These are phyloP conservation scores for Fusarium sp. DNA, from an alignment of 2,329 filamentous ascomycete species.

Conservation along the genomic window DNA sequence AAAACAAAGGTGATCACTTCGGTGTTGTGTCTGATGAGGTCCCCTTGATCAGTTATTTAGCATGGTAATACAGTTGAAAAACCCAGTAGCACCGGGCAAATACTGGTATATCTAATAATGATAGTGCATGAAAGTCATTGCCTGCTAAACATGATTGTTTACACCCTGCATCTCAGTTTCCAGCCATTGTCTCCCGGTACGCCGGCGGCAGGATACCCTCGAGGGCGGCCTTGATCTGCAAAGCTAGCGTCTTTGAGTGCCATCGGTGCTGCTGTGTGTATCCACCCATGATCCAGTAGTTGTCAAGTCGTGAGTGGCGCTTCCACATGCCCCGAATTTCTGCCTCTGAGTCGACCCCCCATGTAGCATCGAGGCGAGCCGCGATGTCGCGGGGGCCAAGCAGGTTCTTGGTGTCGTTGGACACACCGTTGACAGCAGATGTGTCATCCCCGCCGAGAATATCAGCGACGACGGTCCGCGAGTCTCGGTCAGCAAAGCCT, in stretches of 20 bases:
- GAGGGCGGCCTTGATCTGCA: constrained; percentile 38
- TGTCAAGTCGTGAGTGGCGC: constrained; percentile 24
- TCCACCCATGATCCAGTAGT: constrained; percentile 39
- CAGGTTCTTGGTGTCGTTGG: neutral
- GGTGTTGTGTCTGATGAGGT: no score
- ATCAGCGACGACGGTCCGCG: neutral
- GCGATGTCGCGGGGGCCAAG: constrained; percentile 17
- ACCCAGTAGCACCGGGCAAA: no score
- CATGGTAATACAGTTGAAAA: no score
- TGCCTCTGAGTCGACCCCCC: constrained; percentile 32
- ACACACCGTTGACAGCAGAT: neutral
- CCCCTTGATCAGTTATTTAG: no score
- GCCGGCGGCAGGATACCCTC: constrained; percentile 29
- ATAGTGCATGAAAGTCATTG: no score
- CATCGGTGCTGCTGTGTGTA: constrained; percentile 37
- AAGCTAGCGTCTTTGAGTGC: constrained; percentile 30
- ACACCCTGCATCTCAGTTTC: neutral
- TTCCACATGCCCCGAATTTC: constrained; percentile 44
- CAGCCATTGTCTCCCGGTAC: constrained; percentile 18
- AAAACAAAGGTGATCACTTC: no score
- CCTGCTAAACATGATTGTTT: no score
- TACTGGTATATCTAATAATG: no score
- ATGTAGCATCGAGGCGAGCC: constrained; percentile 19
- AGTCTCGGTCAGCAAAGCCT: constrained; percentile 25
- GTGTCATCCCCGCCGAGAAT: neutral